Base-by-base conservation (phyloP, 495 filamentous ascomycete species). In the Glutinoglossum americanum region DNA sequence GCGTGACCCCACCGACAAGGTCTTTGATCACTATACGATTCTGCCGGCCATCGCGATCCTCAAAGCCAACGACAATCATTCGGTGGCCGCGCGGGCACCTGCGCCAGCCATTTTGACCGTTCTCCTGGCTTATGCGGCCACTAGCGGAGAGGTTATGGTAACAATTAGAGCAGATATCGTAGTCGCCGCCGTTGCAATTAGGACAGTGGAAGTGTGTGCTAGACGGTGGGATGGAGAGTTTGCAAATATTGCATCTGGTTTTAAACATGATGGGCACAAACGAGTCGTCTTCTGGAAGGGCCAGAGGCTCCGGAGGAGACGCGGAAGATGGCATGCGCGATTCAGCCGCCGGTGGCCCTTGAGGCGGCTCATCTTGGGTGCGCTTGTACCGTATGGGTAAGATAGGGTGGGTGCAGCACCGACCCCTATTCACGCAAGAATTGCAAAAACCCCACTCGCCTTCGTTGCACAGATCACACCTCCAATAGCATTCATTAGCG, bases 361-460 rank as follows among this genome's bases (percentile, higher is more conserved):
- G 53, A 32, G 9, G 53, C n/a, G 23, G 6, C 3, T 35, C 26
- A 13, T 55, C 27, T 0, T n/a, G 35, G 17, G 47, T 8, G 5
- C 10, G 39, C 5, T 17, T 58, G 32, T 57, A 59, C 51, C 19
- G 25, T 27, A 89, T 69, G 2, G 88, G 84, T 1, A 90, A 71
- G 0, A 95, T 70, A 0, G 80, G 71, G 63, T 95, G 89, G 0
- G 80, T 84, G 69, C 89, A 95, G 61, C 78, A 80, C 47, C 73
- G 73, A 13, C 81, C 85, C 66, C 79, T 79, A 49, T 85, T 86
- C 28, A 94, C 85, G 64, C 89, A 95, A 57, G 68, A 64, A 59
- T 83, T 82, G 69, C 89, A 95, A 63, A 85, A 94, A 0, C 89
- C 89, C 89, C 88, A 95, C 63, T 89, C 87, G 27, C 85, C 88